Conservation (phyloP, 1,139 yeast species). For the Torulaspora pretoriensis region DNA sequence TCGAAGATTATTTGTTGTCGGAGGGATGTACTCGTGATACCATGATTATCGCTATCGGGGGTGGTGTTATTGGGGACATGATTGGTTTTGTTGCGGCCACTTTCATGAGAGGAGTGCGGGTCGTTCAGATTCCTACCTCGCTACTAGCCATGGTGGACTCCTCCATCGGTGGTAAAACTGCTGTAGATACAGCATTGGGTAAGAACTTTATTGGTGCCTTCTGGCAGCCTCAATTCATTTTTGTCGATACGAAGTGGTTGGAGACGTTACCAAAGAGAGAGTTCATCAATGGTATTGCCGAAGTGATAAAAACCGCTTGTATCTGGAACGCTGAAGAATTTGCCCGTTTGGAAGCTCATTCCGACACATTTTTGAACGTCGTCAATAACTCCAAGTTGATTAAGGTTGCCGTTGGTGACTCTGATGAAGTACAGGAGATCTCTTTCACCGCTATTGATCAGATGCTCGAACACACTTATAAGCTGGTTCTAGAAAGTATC, state of each 20-base stretch:
- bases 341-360: slow-evolving; percentile 71
- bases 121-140: slow-evolving; percentile 91
- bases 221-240: slow-evolving; percentile 90
- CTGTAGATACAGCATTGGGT: slow-evolving; percentile 96
- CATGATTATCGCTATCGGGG: slow-evolving; percentile 91
- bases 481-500: slow-evolving; percentile 81
- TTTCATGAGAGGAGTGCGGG: slow-evolving; percentile 96
- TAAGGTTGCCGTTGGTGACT: slow-evolving; percentile 40
- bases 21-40: slow-evolving; percentile 96
- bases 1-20: slow-evolving; percentile 83
- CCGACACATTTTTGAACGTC: slow-evolving; percentile 56
- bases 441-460: slow-evolving; percentile 54
- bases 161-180: slow-evolving; percentile 97
- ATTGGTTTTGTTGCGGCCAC: slow-evolving; percentile 98
- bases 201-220: slow-evolving; percentile 96
- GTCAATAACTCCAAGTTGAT: slow-evolving; percentile 45
- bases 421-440: slow-evolving; percentile 32
- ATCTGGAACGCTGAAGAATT: slow-evolving; percentile 94
- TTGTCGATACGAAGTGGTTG: slow-evolving; percentile 83
- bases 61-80: slow-evolving; percentile 99
- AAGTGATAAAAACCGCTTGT: slow-evolving; percentile 96
- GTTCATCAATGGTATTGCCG: slow-evolving; percentile 97
- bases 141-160: slow-evolving; percentile 97
- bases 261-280: slow-evolving; percentile 89
- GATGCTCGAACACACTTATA: slow-evolving; percentile 68